Conservation (phyloP, 352 stramenopile species). For the Phytophthora europaea region DNA sequence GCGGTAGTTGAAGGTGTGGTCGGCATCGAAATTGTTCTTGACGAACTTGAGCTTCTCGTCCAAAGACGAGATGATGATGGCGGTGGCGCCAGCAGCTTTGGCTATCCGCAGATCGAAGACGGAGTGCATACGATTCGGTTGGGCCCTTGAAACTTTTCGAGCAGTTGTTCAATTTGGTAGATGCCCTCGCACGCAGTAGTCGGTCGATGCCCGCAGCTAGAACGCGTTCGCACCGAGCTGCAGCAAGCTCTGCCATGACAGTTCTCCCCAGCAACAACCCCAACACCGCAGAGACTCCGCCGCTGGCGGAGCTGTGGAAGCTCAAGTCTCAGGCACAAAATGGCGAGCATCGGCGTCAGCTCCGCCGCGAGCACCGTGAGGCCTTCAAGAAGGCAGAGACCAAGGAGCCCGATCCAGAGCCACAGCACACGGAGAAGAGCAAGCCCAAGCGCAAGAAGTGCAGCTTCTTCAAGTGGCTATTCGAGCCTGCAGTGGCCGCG, state of each 20-base stretch:
- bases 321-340: slow-evolving; percentile 30
- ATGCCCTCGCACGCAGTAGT: too few species aligned
- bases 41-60: too few species aligned
- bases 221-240: not conserved
- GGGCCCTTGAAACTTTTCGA: too few species aligned
- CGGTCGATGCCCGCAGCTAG: not conserved
- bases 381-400: slow-evolving; percentile 13
- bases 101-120: too few species aligned
- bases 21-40: too few species aligned
- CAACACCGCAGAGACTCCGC: not conserved
- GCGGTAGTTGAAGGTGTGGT: too few species aligned
- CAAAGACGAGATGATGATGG: too few species aligned
- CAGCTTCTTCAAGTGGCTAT: slow-evolving; percentile 40
- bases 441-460: slow-evolving; percentile 34
- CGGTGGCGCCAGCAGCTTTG: too few species aligned
- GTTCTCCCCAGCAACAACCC: not conserved
- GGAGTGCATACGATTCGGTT: too few species aligned
- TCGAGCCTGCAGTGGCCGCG: slow-evolving; percentile 26
- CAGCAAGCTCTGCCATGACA: slow-evolving; percentile 17
- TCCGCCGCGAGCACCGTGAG: slow-evolving; percentile 17
- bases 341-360: slow-evolving; percentile 25
- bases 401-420: not conserved
- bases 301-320: slow-evolving; percentile 16
- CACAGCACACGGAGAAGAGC: not conserved
- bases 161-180: too few species aligned